Conservation (phyloP, 768 basidiomycete genomes). For the Saitozyma podzolica region DNA sequence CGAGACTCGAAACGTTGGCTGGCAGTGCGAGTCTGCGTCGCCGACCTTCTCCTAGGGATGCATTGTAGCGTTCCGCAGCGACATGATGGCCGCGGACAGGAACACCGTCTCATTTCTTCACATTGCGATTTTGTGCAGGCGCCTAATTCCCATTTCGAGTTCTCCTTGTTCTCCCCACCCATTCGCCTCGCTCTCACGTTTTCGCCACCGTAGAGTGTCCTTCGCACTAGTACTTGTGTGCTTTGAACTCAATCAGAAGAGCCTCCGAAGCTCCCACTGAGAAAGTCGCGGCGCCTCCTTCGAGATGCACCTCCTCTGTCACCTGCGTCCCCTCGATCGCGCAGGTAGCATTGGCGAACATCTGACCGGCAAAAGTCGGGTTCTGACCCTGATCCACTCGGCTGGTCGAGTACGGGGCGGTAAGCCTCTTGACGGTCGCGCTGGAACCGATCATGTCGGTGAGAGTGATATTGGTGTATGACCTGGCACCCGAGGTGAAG, state of each 20-base stretch:
- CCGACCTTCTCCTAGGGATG: too few species aligned
- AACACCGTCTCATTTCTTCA: too few species aligned
- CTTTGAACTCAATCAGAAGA: constrained; percentile 42
- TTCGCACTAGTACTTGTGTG: too few species aligned
- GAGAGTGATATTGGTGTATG: constrained; percentile 46
- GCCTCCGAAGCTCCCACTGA: constrained; percentile 54
- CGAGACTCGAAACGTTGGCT: too few species aligned
- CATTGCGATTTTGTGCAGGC: too few species aligned
- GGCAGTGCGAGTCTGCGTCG: too few species aligned
- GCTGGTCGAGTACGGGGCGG: constrained; percentile 52
- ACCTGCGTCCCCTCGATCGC: constrained; percentile 38
- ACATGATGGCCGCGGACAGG: too few species aligned
- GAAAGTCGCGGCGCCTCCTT: constrained; percentile 40
- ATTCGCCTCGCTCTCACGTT: too few species aligned
- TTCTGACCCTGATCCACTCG: constrained; percentile 51
- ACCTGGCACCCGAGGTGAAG: constrained; percentile 52
- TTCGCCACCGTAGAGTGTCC: too few species aligned
- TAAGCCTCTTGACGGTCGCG: constrained; percentile 49
- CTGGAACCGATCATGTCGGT: constrained; percentile 38
- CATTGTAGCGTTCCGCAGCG: too few species aligned
- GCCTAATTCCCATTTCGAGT: too few species aligned
- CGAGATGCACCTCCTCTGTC: constrained; percentile 43
- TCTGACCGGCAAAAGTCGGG: constrained; percentile 53
- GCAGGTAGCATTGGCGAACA: constrained; percentile 46
- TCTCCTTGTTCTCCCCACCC: too few species aligned